Base-by-base conservation (phyloP, 1,284 basidiomycete genomes). In the Melampsora larici-populina region DNA sequence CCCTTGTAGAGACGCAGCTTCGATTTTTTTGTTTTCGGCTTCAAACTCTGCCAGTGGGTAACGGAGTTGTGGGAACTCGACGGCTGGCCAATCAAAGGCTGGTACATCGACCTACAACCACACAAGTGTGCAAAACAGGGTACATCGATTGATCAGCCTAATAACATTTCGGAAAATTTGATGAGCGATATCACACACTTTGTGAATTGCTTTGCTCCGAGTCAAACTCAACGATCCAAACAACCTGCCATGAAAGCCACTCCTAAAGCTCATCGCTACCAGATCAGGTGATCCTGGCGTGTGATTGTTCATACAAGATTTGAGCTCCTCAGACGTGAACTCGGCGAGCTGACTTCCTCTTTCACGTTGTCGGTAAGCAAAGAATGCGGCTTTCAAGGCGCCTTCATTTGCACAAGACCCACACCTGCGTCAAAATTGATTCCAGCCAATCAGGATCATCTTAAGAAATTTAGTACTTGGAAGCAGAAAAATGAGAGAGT, bases 371-470 rank as follows among this genome's bases (percentile, higher is more conserved):
- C 83, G 81, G 79, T 86, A 86, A 2, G 86, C 83, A 81, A 86
- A 86, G 82, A 87, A 88, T 1, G 87, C 87, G 5, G 86, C 86
- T 80, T 88, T 88, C 82, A 87, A 85, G n/a, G 87, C 87, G 60
- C 85, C 86, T 81, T 86, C 86, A 77, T 72, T 78, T 3, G 75
- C 67, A 43, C 75, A 78, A 31, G 75, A 70, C 6, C 75, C 75
- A 40, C 75, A 78, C 74, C 74, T 76, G 48, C 7, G 36, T 62
- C 46, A 21, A 48, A 60, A 55, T 26, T 5, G 40, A 43, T 1
- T 43, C 40, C 40, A 43, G 40, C 11, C 7, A 7, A 13, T 13
- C 7, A 29, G n/a, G 55, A 8, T 58, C 55, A 58, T n/a, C 55
- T n/a, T 24, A 8, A 58, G 29, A 24, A 24, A 8, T 58, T 58